phyloP scores from a whole-genome alignment of 2,329 filamentous ascomycete genomes.

The Xylariaceae sp. region DNA sequence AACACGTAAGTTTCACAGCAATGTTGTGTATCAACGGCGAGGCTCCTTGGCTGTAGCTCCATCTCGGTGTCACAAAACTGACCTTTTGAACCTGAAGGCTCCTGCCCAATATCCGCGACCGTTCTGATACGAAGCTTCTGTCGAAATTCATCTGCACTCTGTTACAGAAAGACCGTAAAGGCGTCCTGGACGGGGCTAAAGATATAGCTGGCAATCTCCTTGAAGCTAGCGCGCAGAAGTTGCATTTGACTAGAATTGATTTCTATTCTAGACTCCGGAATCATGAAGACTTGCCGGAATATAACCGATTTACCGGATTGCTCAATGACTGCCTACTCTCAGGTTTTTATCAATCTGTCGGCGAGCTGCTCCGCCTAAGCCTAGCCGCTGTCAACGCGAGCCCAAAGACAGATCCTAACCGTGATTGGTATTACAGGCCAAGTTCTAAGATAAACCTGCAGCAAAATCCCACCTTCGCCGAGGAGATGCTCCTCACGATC shows the following conservation, averaged over 20 bases:
- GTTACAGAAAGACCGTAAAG: conserved; percentile 7
- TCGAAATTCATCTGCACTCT: conserved; percentile 13
- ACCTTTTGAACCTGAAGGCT: conserved; percentile 2
- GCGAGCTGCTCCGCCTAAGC: conserved; percentile 10
- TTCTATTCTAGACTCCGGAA: neutral
- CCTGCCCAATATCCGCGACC: conserved; percentile 7
- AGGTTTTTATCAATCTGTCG: conserved; percentile 2
- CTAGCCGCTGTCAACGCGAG: neutral
- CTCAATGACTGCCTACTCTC: conserved; percentile 6
- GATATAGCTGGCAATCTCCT: conserved; percentile 5
- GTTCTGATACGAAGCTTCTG: conserved; percentile 1
- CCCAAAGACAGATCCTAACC: neutral
- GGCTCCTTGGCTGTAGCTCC: neutral
- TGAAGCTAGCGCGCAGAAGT: neutral
- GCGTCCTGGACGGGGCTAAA: conserved; percentile 1
- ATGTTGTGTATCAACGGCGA: neutral
- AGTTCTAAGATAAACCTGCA: too few species aligned
- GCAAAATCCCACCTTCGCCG: neutral
- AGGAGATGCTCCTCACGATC: conserved; percentile 2
- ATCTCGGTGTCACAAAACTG: neutral
- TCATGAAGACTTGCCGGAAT: neutral
- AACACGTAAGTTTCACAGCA: conserved; percentile 1
- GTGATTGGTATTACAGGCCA: neutral
- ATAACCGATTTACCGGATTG: conserved; percentile 2
- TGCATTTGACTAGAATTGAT: conserved; percentile 2